phyloP scores from a whole-genome alignment of 2,329 filamentous ascomycete species.

The Myotisia sp. region DNA sequence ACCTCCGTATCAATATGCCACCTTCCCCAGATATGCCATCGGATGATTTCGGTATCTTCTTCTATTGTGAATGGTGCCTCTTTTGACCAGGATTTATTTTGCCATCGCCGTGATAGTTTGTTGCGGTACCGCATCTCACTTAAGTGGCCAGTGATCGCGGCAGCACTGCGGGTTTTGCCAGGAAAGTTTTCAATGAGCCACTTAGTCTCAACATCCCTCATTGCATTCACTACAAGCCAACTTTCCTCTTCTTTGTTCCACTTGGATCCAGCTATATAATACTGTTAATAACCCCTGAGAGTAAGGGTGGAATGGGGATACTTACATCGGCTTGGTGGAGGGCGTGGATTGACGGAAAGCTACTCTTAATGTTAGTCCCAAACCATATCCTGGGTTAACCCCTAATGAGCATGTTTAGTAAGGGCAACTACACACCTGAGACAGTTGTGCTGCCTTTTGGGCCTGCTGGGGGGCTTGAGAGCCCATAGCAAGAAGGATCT shows the following conservation, averaged over 20 bases:
- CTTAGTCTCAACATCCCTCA: slow-evolving; percentile 7
- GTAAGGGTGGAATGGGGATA: too few relatives aligned
- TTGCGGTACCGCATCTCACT: slow-evolving; percentile 8
- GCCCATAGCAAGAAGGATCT: too few relatives aligned
- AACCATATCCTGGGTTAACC: too few relatives aligned
- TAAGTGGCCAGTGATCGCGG: slow-evolving; percentile 9
- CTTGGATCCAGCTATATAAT: slow-evolving; percentile 1
- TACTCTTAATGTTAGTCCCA: too few relatives aligned
- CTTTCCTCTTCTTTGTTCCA: slow-evolving; percentile 12
- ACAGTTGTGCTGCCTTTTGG: too few relatives aligned
- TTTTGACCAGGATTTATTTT: slow-evolving; percentile 5
- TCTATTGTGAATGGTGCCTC: slow-evolving; percentile 9
- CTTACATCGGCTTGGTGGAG: too few relatives aligned
- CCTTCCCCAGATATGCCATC: slow-evolving; percentile 11
- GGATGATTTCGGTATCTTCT: slow-evolving; percentile 13
- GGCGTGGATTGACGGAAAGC: too few relatives aligned
- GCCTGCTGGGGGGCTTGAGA: too few relatives aligned
- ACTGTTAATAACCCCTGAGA: too few relatives aligned
- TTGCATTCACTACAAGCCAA: slow-evolving; percentile 11
- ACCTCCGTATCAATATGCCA: slow-evolving; percentile 10
- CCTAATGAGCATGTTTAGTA: too few relatives aligned
- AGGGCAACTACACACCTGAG: too few relatives aligned
- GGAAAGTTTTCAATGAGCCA: slow-evolving; percentile 12
- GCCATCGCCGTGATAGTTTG: slow-evolving; percentile 10
- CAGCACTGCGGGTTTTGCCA: slow-evolving; percentile 2